Percentiles rank a stretch among this genome's conserved stretches.
Evolutionary conservation across 2,329 filamentous ascomycete species (phyloP).

Genomic region (Exophiala sp.): DNA sequence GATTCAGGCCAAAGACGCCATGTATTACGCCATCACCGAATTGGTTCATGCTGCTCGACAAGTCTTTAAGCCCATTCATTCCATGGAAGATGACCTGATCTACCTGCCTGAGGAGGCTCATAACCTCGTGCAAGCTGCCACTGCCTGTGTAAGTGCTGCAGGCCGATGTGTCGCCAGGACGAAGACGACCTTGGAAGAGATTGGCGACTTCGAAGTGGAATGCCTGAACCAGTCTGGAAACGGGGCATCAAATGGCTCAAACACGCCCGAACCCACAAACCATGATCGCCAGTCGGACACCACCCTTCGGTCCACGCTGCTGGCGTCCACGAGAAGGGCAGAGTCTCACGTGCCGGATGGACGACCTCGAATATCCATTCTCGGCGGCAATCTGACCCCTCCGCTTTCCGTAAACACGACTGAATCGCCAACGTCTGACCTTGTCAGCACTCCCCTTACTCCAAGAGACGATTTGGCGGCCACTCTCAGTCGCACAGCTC

Average conservation of each 20-base stretch:
- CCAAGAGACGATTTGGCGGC: constrained; percentile 16
- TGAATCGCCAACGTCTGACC: constrained; percentile 13
- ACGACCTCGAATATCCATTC: constrained; percentile 9
- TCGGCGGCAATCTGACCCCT: constrained; percentile 13
- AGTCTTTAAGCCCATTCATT: constrained; percentile 66
- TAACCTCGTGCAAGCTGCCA: constrained; percentile 72
- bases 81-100: constrained; percentile 68
- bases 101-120: constrained; percentile 77
- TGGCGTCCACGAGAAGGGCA: not conserved
- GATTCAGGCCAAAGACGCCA: constrained; percentile 65
- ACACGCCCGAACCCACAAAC: constrained; percentile 49
- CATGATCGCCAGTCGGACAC: constrained; percentile 6
- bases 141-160: constrained; percentile 81
- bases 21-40: constrained; percentile 76
- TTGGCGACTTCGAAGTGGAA: constrained; percentile 74
- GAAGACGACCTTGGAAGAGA: constrained; percentile 77
- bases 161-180: constrained; percentile 89
- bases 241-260: constrained; percentile 18
- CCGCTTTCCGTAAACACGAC: constrained; percentile 16
- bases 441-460: constrained; percentile 14
- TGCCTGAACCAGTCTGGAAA: constrained; percentile 13
- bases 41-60: constrained; percentile 78
- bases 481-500: constrained; percentile 13
- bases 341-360: not conserved
- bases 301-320: not conserved